Evolutionary conservation across 139 green algal genomes (phyloP).

Genomic region (Eudorina sp.): DNA sequence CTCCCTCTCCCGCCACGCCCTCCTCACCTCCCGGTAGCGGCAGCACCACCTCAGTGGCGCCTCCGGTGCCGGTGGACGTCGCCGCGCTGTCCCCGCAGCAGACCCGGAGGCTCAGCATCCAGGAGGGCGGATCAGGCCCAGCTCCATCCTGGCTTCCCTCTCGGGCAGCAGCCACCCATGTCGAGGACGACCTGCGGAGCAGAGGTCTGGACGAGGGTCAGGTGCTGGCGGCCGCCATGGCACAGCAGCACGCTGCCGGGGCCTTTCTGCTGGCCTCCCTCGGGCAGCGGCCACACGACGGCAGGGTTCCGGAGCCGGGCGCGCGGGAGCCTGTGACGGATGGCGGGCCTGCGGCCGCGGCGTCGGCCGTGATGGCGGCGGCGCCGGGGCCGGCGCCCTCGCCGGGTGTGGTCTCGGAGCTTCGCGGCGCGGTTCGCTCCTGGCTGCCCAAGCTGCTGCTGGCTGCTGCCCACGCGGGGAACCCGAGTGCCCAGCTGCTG

Average conservation of each 20-base stretch:
- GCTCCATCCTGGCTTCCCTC: no score
- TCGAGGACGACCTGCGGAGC: no score
- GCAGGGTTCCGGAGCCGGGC: no score
- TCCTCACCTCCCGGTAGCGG: neutral
- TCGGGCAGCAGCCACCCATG: no score
- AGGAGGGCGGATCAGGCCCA: no score
- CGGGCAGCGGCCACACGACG: neutral
- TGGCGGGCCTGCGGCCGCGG: no score
- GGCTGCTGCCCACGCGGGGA: constrained; percentile 1
- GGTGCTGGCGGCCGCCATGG: neutral
- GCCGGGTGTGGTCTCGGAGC: neutral
- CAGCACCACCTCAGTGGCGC: neutral
- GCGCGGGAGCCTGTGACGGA: no score
- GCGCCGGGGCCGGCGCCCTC: neutral
- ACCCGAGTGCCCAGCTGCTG: constrained; percentile 24
- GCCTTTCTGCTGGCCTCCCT: neutral
- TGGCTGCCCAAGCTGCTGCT: neutral
- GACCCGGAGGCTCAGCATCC: no score
- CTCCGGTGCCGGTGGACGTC: neutral
- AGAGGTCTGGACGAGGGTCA: no score
- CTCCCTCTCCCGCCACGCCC: neutral
- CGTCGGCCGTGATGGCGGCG: neutral
- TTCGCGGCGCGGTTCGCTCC: neutral
- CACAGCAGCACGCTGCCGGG: neutral
- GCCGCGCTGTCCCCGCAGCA: no score